These are phyloP conservation scores for Axilococcus clingmanii DNA, from an alignment of 139 green algal genomes.

Conservation along the genomic window DNA sequence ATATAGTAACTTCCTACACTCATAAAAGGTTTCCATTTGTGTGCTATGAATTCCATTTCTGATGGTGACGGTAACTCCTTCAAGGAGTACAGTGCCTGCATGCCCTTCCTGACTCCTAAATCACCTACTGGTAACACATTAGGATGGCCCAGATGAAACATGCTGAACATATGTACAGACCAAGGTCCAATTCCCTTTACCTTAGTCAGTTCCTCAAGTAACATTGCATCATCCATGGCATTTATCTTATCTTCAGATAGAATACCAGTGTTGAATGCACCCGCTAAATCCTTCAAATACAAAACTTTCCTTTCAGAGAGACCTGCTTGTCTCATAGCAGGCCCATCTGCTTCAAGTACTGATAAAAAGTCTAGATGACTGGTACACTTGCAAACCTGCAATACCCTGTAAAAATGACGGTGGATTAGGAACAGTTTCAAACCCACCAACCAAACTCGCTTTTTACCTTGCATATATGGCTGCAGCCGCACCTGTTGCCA, in stretches of 20 bases:
- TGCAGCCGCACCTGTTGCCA: slow-evolving; percentile 24
- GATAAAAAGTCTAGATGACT: neutral
- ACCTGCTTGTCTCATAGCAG: slow-evolving; percentile 12
- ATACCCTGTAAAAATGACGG: neutral
- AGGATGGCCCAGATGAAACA: slow-evolving; percentile 41
- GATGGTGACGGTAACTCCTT: slow-evolving; percentile 18
- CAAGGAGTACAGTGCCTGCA: slow-evolving; percentile 26
- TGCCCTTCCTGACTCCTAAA: slow-evolving; percentile 43
- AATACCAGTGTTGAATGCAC: slow-evolving; percentile 21
- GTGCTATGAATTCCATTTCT: slow-evolving; percentile 34
- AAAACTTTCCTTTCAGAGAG: slow-evolving; percentile 18
- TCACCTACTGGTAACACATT: slow-evolving; percentile 51
- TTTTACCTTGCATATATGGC: too few species aligned
- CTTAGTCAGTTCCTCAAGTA: slow-evolving; percentile 16
- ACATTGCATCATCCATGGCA: slow-evolving; percentile 15
- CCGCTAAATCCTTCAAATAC: slow-evolving; percentile 35
- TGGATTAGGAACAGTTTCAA: neutral
- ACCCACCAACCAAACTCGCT: too few species aligned
- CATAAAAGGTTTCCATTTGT: slow-evolving; percentile 38
- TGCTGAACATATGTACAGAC: slow-evolving; percentile 20
- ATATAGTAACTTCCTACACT: slow-evolving; percentile 47
- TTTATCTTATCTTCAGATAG: slow-evolving; percentile 25
- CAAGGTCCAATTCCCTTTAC: slow-evolving; percentile 36
- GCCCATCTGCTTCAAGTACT: slow-evolving; percentile 1
- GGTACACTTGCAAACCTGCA: neutral